Percentiles rank a stretch among this genome's conserved stretches.
Evolutionary conservation across 306 rosid species (phyloP).

Genomic region (Medicago truncatula): DNA sequence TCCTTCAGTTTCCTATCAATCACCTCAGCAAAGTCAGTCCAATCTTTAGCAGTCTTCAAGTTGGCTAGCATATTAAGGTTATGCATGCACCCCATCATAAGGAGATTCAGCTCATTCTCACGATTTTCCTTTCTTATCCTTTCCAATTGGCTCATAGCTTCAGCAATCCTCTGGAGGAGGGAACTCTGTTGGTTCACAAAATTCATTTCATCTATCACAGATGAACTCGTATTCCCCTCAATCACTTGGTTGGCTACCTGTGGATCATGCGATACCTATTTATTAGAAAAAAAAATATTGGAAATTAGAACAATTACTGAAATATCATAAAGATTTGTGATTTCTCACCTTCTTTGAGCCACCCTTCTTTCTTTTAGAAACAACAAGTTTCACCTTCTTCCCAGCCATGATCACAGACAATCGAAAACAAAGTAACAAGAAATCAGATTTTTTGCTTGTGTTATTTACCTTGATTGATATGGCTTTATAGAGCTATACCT

Average conservation of each 20-base stretch:
- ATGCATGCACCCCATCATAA: not conserved
- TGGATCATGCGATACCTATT: not conserved
- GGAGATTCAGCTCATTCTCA: not conserved
- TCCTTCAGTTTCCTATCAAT: not conserved
- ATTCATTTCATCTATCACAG: not conserved
- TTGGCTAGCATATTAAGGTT: not conserved
- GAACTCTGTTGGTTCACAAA: not conserved
- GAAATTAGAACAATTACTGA: not conserved
- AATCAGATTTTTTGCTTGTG: not conserved
- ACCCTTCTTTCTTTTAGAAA: not conserved
- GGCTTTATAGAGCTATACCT: not conserved
- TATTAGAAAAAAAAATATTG: not conserved
- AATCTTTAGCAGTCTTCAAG: not conserved
- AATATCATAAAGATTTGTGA: not conserved
- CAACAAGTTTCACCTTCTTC: not conserved
- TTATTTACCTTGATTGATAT: not conserved
- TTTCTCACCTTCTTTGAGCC: not conserved
- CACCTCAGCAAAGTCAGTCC: not conserved
- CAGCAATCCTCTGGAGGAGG: not conserved
- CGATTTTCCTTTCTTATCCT: not conserved
- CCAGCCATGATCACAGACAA: not conserved
- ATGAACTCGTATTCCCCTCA: not conserved
- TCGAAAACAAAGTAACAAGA: not conserved
- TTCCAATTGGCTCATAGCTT: not conserved
- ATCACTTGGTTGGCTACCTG: not conserved